Base-by-base conservation (phyloP, 805 yeast genomes). In the Cyberlindnera petersonii region DNA sequence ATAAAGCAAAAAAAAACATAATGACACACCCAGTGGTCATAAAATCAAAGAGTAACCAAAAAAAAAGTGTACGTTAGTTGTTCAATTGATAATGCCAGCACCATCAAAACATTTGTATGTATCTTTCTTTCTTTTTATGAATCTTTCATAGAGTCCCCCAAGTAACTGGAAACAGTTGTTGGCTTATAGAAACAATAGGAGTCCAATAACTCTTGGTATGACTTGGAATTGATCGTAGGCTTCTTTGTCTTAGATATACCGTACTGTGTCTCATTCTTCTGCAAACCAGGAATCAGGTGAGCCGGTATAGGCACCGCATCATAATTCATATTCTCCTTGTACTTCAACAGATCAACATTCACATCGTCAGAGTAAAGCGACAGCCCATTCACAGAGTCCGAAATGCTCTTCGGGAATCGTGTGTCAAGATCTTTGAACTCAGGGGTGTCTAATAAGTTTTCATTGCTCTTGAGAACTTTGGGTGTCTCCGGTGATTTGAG, bases 131-230 rank as follows among this genome's bases (percentile, higher is more conserved):
- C 17, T 26, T 11, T 22, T 35, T 23, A 26, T 24, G 34, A 17
- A 11, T 33, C 38, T 14, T 33, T 26, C 32, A 30, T 15, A 6
- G 33, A 14, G 31, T 33, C 44, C 1, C 24, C 39, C 5, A 42
- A 40, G 22, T 37, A 42, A 17, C 39, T 37, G 21, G 42, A 37
- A 4, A 42, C 39, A 5, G 45, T 37, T 2, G 45, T 29, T 16
- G 45, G 46, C 24, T 67, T 61, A 50, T 73, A 79, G 49, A 80
- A 80, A 48, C 86, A 80, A 50, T 75, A 80, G 21, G 74, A 70
- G 34, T 78, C 77, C 36, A 80, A 58, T 16, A 79, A 58, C 42
- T 77, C 75, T 46, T 73, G 71, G 50, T 79, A 79, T 1, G 77
- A 64, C 48, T 71, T 68, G 5, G 82, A 70, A 48, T 75, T 66